Evolutionary conservation across 768 basidiomycete genomes (phyloP).

Genomic region (Russula earlei): DNA sequence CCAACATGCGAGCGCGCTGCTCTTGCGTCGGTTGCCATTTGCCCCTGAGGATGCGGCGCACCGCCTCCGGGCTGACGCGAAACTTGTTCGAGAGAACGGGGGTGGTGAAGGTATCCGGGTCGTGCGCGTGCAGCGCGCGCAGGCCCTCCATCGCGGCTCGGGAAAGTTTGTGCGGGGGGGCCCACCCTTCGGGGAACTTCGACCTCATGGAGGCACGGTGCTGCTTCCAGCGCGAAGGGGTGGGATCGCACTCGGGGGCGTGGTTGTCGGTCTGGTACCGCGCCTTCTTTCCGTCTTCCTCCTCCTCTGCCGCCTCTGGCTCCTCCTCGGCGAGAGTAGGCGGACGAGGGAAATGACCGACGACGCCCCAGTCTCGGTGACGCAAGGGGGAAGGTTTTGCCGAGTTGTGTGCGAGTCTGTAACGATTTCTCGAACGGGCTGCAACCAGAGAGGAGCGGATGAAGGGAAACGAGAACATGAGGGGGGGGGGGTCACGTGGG

Average conservation of each 20-base stretch:
- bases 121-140: constrained; percentile 33
- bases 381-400: neutral
- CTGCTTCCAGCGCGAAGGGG: constrained; percentile 22
- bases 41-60: constrained; percentile 39
- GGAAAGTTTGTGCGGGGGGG: constrained; percentile 43
- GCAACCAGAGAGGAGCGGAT: neutral
- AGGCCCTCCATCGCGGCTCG: constrained; percentile 45
- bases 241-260: constrained; percentile 13
- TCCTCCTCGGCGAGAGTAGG: constrained; percentile 1
- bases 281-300: constrained; percentile 1
- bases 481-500: neutral
- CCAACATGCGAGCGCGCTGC: constrained; percentile 24
- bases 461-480: constrained; percentile 6
- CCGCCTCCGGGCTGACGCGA: constrained; percentile 42
- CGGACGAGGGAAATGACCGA: constrained; percentile 8
- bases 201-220: constrained; percentile 29
- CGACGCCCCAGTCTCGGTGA: constrained; percentile 15
- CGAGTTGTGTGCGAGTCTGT: neutral
- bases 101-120: constrained; percentile 36
- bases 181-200: constrained; percentile 36
- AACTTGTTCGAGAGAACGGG: constrained; percentile 38
- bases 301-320: neutral
- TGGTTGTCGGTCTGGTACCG: constrained; percentile 17
- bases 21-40: constrained; percentile 34
- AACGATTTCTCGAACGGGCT: neutral